Evolutionary conservation across 257 asterid species (phyloP), one percentile per base, ranked within the genome.

Genomic region (Ophiorrhiza pumila): DNA sequence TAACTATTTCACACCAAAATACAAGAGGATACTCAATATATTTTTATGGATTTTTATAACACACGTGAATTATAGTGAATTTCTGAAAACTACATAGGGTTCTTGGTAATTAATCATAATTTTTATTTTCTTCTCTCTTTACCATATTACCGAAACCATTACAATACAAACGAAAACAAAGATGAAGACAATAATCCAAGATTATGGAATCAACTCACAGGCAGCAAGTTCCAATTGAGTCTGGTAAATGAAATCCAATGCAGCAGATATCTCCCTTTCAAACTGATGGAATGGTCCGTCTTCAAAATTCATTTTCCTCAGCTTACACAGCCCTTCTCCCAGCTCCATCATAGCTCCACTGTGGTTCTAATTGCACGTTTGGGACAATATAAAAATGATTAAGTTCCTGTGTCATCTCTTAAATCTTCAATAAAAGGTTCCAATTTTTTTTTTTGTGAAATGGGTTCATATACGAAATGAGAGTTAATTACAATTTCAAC

Each of bases 291-390:
- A 90, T 5, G 98, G 96, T 60, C 96, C 96, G 1, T 62, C 85
- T 65, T 90, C 86, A 42, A 90, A 90, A 71, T 88, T 88, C 83
- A 92, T 75, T 85, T 92, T 92, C 22, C 96, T 79, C 72, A 90
- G 83, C 85, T 92, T 92, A 65, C 98, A 92, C 10, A 89, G 35
- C 49, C 98, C 97, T 76, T 92, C 98, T 79, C 98, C 98, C 41
- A 92, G 79, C 82, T 92, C 97, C 89, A 92, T 90, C 98, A 92
- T 92, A 13, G 98, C 97, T 59, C 97, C 97, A 71, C 79, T 87
- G 78, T 92, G 98, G 79, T 92, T 92, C 96, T 91, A 61, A 46
- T 34, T 63, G 45, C 7, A 63, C 35, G 45, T 20, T 50, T 50
- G 9, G 27, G 55, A 5, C 31, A 62, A 71, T 49, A 46, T 9